Conservation (phyloP, 1,284 basidiomycete genomes). For the Moesziomyces parantarcticus region DNA sequence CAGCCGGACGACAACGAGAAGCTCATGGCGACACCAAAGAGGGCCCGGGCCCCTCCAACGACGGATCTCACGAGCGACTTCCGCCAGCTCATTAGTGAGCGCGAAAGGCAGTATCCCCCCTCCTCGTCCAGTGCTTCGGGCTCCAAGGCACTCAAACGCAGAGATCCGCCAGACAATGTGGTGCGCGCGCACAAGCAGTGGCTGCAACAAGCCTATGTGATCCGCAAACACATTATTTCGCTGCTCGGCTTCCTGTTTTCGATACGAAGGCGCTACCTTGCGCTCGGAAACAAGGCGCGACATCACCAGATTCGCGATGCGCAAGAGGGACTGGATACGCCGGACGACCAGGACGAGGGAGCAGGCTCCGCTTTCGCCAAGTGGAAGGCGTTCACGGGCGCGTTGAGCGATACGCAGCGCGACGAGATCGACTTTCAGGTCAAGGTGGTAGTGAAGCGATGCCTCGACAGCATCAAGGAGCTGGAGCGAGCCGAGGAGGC, state of each 20-base stretch:
- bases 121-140: constrained; percentile 24
- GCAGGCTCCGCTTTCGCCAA: constrained; percentile 46
- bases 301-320: constrained; percentile 19
- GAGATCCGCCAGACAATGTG: constrained; percentile 40
- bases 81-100: constrained; percentile 28
- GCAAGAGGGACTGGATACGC: constrained; percentile 20
- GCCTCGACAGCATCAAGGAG: constrained; percentile 83
- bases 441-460: constrained; percentile 81
- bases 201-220: constrained; percentile 46
- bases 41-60: constrained; percentile 22
- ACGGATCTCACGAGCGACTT: constrained; percentile 43
- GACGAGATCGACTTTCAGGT: constrained; percentile 91
- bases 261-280: constrained; percentile 52
- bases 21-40: constrained; percentile 18
- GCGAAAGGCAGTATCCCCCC: constrained; percentile 30
- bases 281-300: constrained; percentile 33
- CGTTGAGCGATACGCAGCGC: constrained; percentile 83
- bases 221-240: constrained; percentile 45
- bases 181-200: constrained; percentile 43
- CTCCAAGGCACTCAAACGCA: constrained; percentile 23
- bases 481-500: constrained; percentile 83
- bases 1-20: neutral
- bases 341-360: constrained; percentile 20
- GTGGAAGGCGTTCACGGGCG: constrained; percentile 71
- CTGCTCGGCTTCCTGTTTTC: constrained; percentile 52